Conservation (phyloP, 257 asterid species). For the Scutellaria baicalensis region DNA sequence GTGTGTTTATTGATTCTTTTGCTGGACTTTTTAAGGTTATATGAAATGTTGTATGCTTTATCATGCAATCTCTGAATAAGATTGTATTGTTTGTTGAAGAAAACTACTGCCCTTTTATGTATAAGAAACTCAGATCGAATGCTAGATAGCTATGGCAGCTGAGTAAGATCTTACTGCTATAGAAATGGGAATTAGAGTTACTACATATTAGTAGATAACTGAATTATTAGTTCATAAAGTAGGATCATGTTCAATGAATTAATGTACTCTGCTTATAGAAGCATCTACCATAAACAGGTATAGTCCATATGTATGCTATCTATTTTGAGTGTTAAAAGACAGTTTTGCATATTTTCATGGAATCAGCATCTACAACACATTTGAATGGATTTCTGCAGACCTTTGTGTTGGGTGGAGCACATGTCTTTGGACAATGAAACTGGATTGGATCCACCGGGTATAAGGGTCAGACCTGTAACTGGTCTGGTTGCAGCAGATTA, state of each 20-base stretch:
- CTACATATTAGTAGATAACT: not conserved
- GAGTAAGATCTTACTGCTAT: not conserved
- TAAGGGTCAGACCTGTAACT: constrained; percentile 77
- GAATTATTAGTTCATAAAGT: not conserved
- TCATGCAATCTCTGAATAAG: not conserved
- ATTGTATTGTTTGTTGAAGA: not conserved
- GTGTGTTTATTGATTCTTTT: not conserved
- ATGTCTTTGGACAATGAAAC: constrained; percentile 88
- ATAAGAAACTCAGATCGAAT: not conserved
- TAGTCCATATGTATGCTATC: not conserved
- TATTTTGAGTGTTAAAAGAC: not conserved
- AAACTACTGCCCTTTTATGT: not conserved
- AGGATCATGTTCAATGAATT: not conserved
- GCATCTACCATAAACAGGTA: not conserved
- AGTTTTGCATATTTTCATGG: not conserved
- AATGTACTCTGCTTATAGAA: not conserved
- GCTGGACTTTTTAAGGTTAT: not conserved
- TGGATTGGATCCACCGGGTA: constrained; percentile 78
- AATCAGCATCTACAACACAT: not conserved
- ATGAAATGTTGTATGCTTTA: not conserved
- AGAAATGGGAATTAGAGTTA: not conserved
- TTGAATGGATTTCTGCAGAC: constrained; percentile 34
- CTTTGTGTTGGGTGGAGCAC: constrained; percentile 93
- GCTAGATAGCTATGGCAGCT: not conserved
- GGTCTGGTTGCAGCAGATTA: constrained; percentile 99